A percentile compares a stretch with the other conserved stretches of the same genome.
These are phyloP conservation scores for Batkoa obscura DNA, from an alignment of 371 early-diverging fungal genomes.

Conservation along the genomic window DNA sequence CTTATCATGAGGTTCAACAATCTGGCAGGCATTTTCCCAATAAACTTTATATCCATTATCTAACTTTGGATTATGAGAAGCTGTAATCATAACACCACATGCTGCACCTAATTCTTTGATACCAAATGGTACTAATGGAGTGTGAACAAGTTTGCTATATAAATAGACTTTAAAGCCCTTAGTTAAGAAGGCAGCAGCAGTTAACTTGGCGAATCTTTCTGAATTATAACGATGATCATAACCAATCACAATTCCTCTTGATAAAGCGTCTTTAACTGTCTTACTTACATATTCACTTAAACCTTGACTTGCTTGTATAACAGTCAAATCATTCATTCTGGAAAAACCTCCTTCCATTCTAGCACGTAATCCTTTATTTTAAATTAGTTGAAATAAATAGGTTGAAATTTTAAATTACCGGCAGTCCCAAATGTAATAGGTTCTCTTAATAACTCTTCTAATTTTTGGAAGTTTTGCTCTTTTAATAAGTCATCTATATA, in stretches of 20 bases:
- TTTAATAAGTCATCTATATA: conserved; percentile 33
- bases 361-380: conserved; percentile 56
- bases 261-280: conserved; percentile 24
- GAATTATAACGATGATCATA: conserved; percentile 91
- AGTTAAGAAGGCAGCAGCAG: conserved; percentile 66
- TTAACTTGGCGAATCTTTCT: conserved; percentile 55
- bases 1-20: conserved; percentile 74
- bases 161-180: conserved; percentile 71
- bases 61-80: conserved; percentile 92
- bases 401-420: conserved; percentile 17
- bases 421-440: conserved; percentile 84
- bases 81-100: conserved; percentile 95
- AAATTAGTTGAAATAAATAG: not conserved
- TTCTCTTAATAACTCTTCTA: conserved; percentile 41
- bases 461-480: conserved; percentile 25
- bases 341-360: conserved; percentile 92
- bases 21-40: conserved; percentile 84
- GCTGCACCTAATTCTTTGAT: conserved; percentile 53
- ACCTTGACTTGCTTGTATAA: conserved; percentile 74
- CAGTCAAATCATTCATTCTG: conserved; percentile 85
- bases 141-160: conserved; percentile 55
- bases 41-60: conserved; percentile 99
- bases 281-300: conserved; percentile 34
- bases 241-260: conserved; percentile 77
- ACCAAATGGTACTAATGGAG: conserved; percentile 82